These are phyloP conservation scores for Nymphaea thermarum DNA, from an alignment of 164 flowering plant genomes.

Conservation along the genomic window DNA sequence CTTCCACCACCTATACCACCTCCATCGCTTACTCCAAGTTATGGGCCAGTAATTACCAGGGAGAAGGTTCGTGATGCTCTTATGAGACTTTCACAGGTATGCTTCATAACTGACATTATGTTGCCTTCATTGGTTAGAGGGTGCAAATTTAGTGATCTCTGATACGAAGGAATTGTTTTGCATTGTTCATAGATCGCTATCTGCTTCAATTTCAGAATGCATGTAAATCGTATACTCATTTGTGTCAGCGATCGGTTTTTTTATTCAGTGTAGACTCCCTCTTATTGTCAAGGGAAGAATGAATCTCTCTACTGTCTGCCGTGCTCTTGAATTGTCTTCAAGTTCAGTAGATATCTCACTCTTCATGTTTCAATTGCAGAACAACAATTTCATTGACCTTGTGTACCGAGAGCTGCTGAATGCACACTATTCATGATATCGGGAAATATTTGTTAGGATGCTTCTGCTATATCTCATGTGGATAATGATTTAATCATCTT, in stretches of 20 bases:
- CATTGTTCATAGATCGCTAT: too few species aligned
- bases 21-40: conserved; percentile 49
- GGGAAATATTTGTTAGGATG: not conserved
- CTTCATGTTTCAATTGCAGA: conserved; percentile 23
- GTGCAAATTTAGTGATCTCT: too few species aligned
- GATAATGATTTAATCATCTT: not conserved
- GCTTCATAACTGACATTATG: not conserved
- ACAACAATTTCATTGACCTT: conserved; percentile 72
- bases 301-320: too few species aligned
- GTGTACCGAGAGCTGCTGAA: conserved; percentile 50
- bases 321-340: too few species aligned
- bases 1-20: conserved; percentile 87
- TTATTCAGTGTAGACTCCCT: too few species aligned
- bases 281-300: too few species aligned
- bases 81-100: conserved; percentile 63
- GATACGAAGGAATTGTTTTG: not conserved
- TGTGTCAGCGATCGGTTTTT: too few species aligned
- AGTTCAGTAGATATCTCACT: too few species aligned
- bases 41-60: conserved; percentile 44
- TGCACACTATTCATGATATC: conserved; percentile 29
- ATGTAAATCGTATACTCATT: too few species aligned
- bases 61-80: conserved; percentile 82
- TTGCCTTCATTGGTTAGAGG: not conserved
- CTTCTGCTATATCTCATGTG: not conserved
- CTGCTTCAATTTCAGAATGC: too few species aligned